Base-by-base conservation (phyloP, 805 yeast species). In the Kodamaea kaohsiungensis region DNA sequence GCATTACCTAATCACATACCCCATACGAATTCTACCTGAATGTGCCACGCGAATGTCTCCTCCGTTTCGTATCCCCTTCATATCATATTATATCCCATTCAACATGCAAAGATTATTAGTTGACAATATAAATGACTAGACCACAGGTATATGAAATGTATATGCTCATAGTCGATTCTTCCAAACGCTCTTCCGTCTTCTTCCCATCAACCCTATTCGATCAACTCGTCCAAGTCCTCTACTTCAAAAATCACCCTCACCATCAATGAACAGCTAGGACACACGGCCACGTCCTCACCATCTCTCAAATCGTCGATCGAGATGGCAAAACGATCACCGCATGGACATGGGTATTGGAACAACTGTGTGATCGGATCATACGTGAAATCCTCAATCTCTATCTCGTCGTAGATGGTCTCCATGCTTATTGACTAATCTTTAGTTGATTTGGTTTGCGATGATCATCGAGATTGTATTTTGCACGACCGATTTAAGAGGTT, bases 311-410 rank as follows among this genome's bases (percentile, higher is more conserved):
- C 99, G 62, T 88, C 95, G 49, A 91, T 77, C 30, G 83, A 77
- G 25, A 95, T 89, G 65, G 93, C 96, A 71, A 95, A 95, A 65
- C 85, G 80, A 70, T 95, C 99, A 8, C 99, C 99, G 71, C 99
- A 95, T 0, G 99, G 99, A 77, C 99, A 95, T 3, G 99, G 99
- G 64, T 92, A 93, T 49, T 91, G 88, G 72, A 92, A 90, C 22
- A 90, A 71, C 68, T 88, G 91, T 12, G 88, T 84, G n/a, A 75
- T 77, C 2, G 92, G 84, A 68, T 95, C 98, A 67, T 84, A 95
- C 2, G 91, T 86, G 85, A 95, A 92, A 69, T 95, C 99, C 71
- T 95, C 99, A 51, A 95, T 95, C 76, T 95, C 99, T 53, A 95
- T 86, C 68, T 95, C 96, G 70, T 95, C 99, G 71, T 95, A 95